Conservation (phyloP, 1,139 yeast genomes). For the Debaryomyces nepalensis region DNA sequence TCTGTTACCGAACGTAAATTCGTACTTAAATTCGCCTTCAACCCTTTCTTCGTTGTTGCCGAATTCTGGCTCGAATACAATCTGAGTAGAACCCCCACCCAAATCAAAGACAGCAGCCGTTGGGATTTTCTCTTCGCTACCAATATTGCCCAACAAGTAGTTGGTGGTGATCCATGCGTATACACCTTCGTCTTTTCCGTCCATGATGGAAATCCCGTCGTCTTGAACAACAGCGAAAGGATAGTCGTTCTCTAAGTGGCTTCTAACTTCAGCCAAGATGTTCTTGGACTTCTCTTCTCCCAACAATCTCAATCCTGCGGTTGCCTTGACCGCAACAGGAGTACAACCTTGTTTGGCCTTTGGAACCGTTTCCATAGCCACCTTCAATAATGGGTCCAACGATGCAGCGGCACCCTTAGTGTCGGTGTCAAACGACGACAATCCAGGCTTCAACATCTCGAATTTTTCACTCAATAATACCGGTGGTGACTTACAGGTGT, state of each 20-base stretch:
- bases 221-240: slow-evolving; percentile 90
- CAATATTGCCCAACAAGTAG: slow-evolving; percentile 89
- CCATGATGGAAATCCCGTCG: slow-evolving; percentile 90
- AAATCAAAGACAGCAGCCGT: slow-evolving; percentile 97
- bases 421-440: slow-evolving; percentile 83
- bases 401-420: slow-evolving; percentile 85
- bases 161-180: slow-evolving; percentile 98
- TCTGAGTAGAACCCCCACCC: slow-evolving; percentile 99
- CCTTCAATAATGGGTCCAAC: slow-evolving; percentile 74
- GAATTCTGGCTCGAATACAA: slow-evolving; percentile 91
- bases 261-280: slow-evolving; percentile 75
- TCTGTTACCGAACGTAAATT: slow-evolving; percentile 77
- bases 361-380: slow-evolving; percentile 81
- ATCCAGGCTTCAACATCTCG: slow-evolving; percentile 90
- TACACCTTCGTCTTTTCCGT: slow-evolving; percentile 97
- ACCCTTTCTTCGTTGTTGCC: slow-evolving; percentile 61
- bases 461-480: slow-evolving; percentile 76
- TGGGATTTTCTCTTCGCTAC: slow-evolving; percentile 67
- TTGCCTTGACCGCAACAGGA: slow-evolving; percentile 95
- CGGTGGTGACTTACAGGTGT: slow-evolving; percentile 84
- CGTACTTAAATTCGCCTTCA: slow-evolving; percentile 89
- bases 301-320: slow-evolving; percentile 91
- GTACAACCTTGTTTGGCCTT: slow-evolving; percentile 73
- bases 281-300: slow-evolving; percentile 74
- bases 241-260: slow-evolving; percentile 72